Evolutionary conservation across 306 rosid species (phyloP), one percentile per base, ranked within the genome.

Genomic region (Cucumis melo): DNA sequence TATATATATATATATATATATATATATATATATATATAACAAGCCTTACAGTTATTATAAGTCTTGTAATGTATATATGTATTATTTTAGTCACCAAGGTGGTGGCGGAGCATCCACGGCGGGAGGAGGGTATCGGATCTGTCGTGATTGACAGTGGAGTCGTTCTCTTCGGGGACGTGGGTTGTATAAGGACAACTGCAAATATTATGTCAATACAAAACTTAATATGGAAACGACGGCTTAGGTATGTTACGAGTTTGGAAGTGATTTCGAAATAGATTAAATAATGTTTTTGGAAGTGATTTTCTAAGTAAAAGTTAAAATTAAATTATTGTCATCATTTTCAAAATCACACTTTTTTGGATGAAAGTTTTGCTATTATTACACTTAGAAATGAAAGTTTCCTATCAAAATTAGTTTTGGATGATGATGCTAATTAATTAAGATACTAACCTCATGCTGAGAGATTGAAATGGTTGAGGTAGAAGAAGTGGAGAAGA

Each of bases 41-140:
- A 9, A 24, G 24, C 6, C 51, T 72, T 46, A 72, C 60, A 72
- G 27, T n/a, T 41, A 48, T n/a, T 20, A 70, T 27, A 15, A 10
- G 57, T 20, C 72, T 48, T 71, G 6, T 36, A 6, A 8, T 11
- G 15, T 64, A 36, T 38, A 24, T 71, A 6, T 70, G 36, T 23
- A 72, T 27, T 15, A 64, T 44, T 79, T 80, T 83, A 88, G 13
- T 83, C 81, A 73, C 77, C 77, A 32, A 81, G 39, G 44, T 79
- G 39, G 55, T 80, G 83, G 74, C 77, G 78, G 78, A 86, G 80
- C 98, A 92, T 87, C 98, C 96, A 92, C 0, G 85, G 77, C 0
- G 91, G 94, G 77, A 92, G 82, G 21, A 75, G 41, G 6, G 54
- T 4, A 32, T 61, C 78, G 15, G 80, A 78, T 68, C 44, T 75